Conservation (phyloP, 495 filamentous ascomycete genomes). For the Penicillium manginii region DNA sequence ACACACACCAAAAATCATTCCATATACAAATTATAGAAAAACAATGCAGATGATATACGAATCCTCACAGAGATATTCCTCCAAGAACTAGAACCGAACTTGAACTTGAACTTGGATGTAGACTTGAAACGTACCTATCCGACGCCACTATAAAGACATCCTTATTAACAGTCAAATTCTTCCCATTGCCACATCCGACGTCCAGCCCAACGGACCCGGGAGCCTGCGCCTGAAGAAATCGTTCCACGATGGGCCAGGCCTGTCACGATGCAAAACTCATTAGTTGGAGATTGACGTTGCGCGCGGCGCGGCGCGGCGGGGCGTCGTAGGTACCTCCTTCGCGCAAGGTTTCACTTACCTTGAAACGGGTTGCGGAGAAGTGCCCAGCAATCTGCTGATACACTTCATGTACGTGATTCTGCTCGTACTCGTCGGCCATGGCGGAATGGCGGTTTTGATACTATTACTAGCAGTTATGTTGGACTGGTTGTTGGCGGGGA, state of each 20-base stretch:
- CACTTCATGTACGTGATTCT: constrained; percentile 84
- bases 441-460: too few species aligned
- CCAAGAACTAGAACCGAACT: too few species aligned
- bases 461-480: too few species aligned
- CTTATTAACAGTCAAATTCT: constrained; percentile 82
- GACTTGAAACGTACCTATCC: constrained; percentile 75
- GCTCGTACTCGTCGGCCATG: constrained; percentile 66
- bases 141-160: constrained; percentile 83
- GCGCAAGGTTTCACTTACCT: constrained; percentile 60
- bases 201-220: constrained; percentile 86
- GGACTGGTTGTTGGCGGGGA: too few species aligned
- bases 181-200: constrained; percentile 92
- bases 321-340: too few species aligned
- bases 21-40: background rate
- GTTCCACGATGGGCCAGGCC: constrained; percentile 92
- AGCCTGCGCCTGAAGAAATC: constrained; percentile 69
- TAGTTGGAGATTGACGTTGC: background rate
- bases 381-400: constrained; percentile 94
- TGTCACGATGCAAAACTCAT: constrained; percentile 24
- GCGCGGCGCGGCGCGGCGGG: too few species aligned
- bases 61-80: too few species aligned
- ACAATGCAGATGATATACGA: background rate
- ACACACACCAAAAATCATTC: background rate
- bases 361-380: constrained; percentile 94
- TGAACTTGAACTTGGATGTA: too few species aligned